These are phyloP conservation scores for Carex scoparia DNA, from an alignment of 176 grass and related monocot genomes.

Conservation along the genomic window DNA sequence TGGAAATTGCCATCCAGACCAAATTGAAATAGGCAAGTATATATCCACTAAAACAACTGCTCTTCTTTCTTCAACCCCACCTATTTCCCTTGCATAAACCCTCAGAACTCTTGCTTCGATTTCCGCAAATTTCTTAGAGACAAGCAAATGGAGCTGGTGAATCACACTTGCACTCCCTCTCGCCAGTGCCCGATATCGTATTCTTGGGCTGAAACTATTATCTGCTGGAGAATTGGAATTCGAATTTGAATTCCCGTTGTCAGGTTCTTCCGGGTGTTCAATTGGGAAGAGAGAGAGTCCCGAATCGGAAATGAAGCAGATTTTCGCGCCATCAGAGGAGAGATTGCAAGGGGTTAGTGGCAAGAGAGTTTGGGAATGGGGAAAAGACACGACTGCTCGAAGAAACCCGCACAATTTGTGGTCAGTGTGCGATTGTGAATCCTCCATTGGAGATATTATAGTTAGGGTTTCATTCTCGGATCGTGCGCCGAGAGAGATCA, in stretches of 20 bases:
- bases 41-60: conserved; percentile 63
- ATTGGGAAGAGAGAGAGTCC: conserved; percentile 28
- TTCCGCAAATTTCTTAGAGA: conserved; percentile 28
- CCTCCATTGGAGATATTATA: background rate
- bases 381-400: conserved; percentile 43
- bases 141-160: conserved; percentile 46
- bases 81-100: conserved; percentile 25
- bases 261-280: conserved; percentile 11
- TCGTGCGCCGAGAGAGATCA: background rate
- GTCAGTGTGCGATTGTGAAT: background rate
- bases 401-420: conserved; percentile 70
- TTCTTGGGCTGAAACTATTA: background rate
- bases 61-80: conserved; percentile 32
- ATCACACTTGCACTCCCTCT: conserved; percentile 47
- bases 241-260: background rate
- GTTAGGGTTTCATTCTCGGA: background rate
- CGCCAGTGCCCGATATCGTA: background rate
- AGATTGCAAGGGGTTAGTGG: conserved; percentile 32
- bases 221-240: background rate
- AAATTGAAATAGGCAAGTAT: conserved; percentile 55
- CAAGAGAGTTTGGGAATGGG: background rate
- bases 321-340: conserved; percentile 5
- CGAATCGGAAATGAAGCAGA: conserved; percentile 26
- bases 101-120: conserved; percentile 50
- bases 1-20: conserved; percentile 78